Conservation (phyloP, 495 filamentous ascomycete species). For the Xylaria scruposa region DNA sequence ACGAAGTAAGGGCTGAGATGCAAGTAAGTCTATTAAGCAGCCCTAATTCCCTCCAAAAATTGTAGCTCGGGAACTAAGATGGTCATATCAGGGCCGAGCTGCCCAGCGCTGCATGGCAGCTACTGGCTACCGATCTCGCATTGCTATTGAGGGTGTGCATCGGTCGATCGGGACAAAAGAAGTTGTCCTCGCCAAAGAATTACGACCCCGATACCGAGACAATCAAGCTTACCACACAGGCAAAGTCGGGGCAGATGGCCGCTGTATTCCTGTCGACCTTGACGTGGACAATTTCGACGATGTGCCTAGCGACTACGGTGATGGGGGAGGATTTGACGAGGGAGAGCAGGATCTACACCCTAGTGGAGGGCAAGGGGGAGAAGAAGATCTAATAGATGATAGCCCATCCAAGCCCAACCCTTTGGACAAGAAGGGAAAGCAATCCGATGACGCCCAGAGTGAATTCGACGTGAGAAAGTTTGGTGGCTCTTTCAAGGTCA, state of each 20-base stretch:
- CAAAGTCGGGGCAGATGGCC: conserved; percentile 6
- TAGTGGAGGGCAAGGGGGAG: neutral
- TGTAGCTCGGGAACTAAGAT: neutral
- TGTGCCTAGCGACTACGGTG: neutral
- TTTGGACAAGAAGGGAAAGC: neutral
- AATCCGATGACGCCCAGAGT: neutral
- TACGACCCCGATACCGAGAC: conserved; percentile 7
- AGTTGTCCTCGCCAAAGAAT: conserved; percentile 7
- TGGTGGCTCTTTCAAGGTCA: neutral
- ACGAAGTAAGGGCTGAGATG: conserved; percentile 26
- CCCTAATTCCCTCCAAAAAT: neutral
- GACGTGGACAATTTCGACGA: neutral
- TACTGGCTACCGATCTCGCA: conserved; percentile 25
- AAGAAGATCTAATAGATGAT: neutral
- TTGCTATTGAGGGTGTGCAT: conserved; percentile 18
- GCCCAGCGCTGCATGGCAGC: conserved; percentile 23
- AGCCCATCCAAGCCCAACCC: neutral
- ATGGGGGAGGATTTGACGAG: neutral
- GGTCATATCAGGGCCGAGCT: conserved; percentile 12
- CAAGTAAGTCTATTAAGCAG: conserved; percentile 4
- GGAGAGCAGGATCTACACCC: neutral
- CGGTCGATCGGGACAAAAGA: conserved; percentile 18
- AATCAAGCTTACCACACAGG: neutral
- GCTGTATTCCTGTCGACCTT: neutral
- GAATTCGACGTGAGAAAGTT: neutral